Percentiles rank a stretch among this genome's conserved stretches.
These are phyloP conservation scores for Geranomyces variabilis DNA, from an alignment of 192 early-diverging fungal species.

Conservation along the genomic window DNA sequence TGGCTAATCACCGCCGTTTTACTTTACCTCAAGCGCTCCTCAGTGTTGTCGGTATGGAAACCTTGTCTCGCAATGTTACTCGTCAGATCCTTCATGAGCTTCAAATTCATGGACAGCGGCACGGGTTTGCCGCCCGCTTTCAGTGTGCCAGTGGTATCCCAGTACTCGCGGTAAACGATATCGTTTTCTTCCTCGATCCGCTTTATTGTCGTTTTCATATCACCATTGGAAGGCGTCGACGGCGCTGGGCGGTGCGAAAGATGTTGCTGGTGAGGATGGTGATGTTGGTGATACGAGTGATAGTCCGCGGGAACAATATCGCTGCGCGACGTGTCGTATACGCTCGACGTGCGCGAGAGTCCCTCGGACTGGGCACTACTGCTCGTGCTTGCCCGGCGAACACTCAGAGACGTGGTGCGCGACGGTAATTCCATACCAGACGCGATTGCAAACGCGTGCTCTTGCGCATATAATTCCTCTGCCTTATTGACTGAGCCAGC, in stretches of 20 bases:
- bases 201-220: background rate
- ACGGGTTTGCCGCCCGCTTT: slow-evolving; percentile 17
- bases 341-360: background rate
- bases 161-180: slow-evolving; percentile 19
- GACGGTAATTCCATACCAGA: slow-evolving; percentile 11
- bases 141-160: slow-evolving; percentile 11
- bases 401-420: slow-evolving; percentile 10
- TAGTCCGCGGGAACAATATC: too few relatives aligned
- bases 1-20: too few relatives aligned
- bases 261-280: too few relatives aligned
- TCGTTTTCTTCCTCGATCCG: slow-evolving; percentile 25
- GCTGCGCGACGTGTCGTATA: background rate
- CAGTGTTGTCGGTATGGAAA: slow-evolving; percentile 7
- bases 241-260: background rate
- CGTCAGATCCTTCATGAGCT: slow-evolving; percentile 26
- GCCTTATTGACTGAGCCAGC: background rate
- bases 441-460: background rate
- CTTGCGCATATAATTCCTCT: background rate
- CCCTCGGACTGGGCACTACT: slow-evolving; percentile 3
- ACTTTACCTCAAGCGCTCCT: slow-evolving; percentile 12
- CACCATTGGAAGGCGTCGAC: background rate
- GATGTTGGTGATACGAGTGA: too few relatives aligned
- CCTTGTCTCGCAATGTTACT: slow-evolving; percentile 28
- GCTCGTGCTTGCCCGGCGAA: background rate
- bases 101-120: slow-evolving; percentile 26